These are phyloP conservation scores for Lophiostoma macrostomum DNA, from an alignment of 495 filamentous ascomycete genomes.

Conservation along the genomic window DNA sequence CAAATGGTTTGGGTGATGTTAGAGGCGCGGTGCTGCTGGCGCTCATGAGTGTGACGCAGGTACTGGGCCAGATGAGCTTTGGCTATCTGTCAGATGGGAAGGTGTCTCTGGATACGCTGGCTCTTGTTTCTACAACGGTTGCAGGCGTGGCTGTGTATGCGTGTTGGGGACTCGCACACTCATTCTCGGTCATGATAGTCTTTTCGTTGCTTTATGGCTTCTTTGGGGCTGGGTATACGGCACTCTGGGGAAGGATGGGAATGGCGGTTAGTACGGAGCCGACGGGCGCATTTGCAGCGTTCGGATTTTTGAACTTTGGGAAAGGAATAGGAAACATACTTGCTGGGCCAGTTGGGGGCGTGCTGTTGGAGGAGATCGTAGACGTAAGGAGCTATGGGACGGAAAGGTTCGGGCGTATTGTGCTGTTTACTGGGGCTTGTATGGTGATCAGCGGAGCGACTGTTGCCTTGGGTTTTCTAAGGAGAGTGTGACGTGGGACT, in stretches of 20 bases:
- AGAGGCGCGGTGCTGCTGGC: slow-evolving; percentile 22
- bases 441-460: not conserved
- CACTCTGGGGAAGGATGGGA: slow-evolving; percentile 37
- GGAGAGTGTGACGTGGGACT: no score
- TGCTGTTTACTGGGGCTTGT: slow-evolving; percentile 28
- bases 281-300: slow-evolving; percentile 31
- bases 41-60: slow-evolving; percentile 22
- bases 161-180: slow-evolving; percentile 38
- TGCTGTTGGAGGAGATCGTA: slow-evolving; percentile 14
- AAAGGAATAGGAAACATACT: slow-evolving; percentile 43
- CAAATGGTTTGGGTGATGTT: slow-evolving; percentile 10
- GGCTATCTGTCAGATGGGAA: slow-evolving; percentile 30
- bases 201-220: slow-evolving; percentile 42
- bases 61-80: slow-evolving; percentile 27
- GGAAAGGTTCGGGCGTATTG: slow-evolving; percentile 11
- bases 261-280: slow-evolving; percentile 35
- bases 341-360: slow-evolving; percentile 38
- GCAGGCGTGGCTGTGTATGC: not conserved
- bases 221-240: slow-evolving; percentile 41
- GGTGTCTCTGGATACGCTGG: slow-evolving; percentile 8
- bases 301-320: slow-evolving; percentile 34
- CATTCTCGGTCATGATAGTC: slow-evolving; percentile 30
- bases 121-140: slow-evolving; percentile 2
- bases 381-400: slow-evolving; percentile 8
- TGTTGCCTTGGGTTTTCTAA: no score